phyloP scores from a whole-genome alignment of 2,329 filamentous ascomycete genomes.

The Hymenoscyphus repandus region DNA sequence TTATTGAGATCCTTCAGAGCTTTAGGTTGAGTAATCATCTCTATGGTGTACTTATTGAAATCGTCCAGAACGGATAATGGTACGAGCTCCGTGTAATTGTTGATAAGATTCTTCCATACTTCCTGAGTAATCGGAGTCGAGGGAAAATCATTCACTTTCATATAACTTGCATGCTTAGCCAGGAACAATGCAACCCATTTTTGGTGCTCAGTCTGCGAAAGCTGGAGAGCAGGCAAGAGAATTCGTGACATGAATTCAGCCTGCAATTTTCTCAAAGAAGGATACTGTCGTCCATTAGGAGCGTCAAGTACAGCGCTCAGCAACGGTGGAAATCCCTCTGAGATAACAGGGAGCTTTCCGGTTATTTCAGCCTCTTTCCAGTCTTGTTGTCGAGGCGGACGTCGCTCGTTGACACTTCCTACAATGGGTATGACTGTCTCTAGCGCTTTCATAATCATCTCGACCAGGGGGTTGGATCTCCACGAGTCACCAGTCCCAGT shows the following conservation, averaged over 20 bases:
- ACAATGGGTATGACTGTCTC: conserved; percentile 30
- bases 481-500: conserved; percentile 10
- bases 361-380: conserved; percentile 24
- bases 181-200: conserved; percentile 12
- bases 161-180: conserved; percentile 3
- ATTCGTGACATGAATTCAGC: neutral
- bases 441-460: conserved; percentile 24
- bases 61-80: conserved; percentile 8
- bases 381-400: conserved; percentile 26
- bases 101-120: conserved; percentile 8
- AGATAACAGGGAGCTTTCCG: neutral
- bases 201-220: conserved; percentile 7
- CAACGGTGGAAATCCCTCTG: conserved; percentile 8
- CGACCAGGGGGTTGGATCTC: conserved; percentile 10
- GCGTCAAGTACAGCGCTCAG: conserved; percentile 7
- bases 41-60: conserved; percentile 11
- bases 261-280: neutral
- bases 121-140: conserved; percentile 7
- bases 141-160: conserved; percentile 9
- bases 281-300: neutral
- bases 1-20: conserved; percentile 10
- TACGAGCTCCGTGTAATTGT: conserved; percentile 6
- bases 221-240: conserved; percentile 5
- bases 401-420: conserved; percentile 33
- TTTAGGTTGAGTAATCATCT: conserved; percentile 9